Percentiles rank a stretch among this genome's conserved stretches.
Evolutionary conservation across 768 basidiomycete genomes (phyloP).

Genomic region (Suillus subluteus): DNA sequence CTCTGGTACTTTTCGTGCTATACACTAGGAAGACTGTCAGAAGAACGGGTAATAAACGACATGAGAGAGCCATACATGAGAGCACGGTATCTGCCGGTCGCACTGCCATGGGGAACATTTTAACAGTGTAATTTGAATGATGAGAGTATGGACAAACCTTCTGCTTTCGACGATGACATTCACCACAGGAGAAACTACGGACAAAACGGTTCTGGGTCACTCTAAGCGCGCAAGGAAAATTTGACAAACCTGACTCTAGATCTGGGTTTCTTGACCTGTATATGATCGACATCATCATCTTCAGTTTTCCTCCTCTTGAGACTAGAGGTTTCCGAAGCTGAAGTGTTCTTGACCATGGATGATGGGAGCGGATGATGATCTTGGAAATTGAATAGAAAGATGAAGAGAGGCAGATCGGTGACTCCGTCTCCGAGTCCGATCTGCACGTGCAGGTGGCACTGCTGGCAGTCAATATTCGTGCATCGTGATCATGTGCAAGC

Average conservation of each 20-base stretch:
- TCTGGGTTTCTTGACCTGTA: constrained; percentile 62
- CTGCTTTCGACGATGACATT: constrained; percentile 88
- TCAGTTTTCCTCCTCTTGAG: constrained; percentile 67
- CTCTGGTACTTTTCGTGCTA: constrained; percentile 86
- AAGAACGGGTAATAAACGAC: constrained; percentile 15
- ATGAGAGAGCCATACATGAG: constrained; percentile 58
- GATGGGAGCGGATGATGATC: constrained; percentile 12
- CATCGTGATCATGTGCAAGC: not conserved
- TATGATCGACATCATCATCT: constrained; percentile 51
- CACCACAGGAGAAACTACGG: constrained; percentile 79
- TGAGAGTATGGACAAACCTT: constrained; percentile 51
- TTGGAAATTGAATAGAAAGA: constrained; percentile 38
- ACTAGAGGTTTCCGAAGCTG: constrained; percentile 35
- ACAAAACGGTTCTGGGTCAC: constrained; percentile 12
- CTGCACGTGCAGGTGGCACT: constrained; percentile 27
- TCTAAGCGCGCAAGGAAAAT: constrained; percentile 10
- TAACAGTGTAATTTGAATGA: constrained; percentile 23
- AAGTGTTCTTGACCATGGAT: constrained; percentile 33
- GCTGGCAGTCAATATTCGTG: constrained; percentile 1
- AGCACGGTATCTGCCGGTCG: constrained; percentile 84
- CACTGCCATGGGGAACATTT: constrained; percentile 51
- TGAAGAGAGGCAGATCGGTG: constrained; percentile 16
- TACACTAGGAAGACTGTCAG: constrained; percentile 52
- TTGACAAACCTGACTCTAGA: constrained; percentile 72
- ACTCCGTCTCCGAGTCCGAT: constrained; percentile 21